Percentiles rank a stretch among this genome's conserved stretches.
phyloP scores from a whole-genome alignment of 2,329 filamentous ascomycete species.

The Whalleya microplaca region DNA sequence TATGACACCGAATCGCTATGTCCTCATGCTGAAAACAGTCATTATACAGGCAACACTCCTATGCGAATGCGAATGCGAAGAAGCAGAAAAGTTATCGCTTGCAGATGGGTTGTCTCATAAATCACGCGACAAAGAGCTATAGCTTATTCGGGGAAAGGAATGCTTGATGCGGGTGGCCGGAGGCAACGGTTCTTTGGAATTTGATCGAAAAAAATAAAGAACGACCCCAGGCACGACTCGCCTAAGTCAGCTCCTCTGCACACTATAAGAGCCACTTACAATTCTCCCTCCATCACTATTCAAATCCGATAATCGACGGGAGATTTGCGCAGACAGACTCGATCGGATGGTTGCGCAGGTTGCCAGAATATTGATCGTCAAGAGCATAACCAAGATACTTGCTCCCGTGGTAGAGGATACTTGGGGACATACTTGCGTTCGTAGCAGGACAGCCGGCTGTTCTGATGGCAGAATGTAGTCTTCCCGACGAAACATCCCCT shows the following conservation, averaged over 20 bases:
- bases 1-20: background rate
- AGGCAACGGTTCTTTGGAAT: slow-evolving; percentile 19
- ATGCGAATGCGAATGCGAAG: slow-evolving; percentile 17
- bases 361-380: background rate
- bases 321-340: background rate
- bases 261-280: background rate
- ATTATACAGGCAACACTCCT: background rate
- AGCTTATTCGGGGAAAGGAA: background rate
- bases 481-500: background rate
- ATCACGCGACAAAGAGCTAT: slow-evolving; percentile 16
- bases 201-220: background rate
- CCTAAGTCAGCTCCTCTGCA: background rate
- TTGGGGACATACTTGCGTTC: background rate
- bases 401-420: background rate
- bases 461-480: background rate
- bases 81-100: slow-evolving; percentile 7
- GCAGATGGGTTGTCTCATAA: slow-evolving; percentile 7
- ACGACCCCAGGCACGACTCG: background rate
- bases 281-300: background rate
- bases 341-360: background rate
- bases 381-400: background rate
- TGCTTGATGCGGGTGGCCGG: slow-evolving; percentile 17
- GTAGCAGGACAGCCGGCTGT: background rate
- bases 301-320: background rate
- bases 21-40: slow-evolving; percentile 22